Evolutionary conservation across 495 filamentous ascomycete genomes (phyloP), one percentile per base, ranked within the genome.

Genomic region (Podospora pseudopauciseta): DNA sequence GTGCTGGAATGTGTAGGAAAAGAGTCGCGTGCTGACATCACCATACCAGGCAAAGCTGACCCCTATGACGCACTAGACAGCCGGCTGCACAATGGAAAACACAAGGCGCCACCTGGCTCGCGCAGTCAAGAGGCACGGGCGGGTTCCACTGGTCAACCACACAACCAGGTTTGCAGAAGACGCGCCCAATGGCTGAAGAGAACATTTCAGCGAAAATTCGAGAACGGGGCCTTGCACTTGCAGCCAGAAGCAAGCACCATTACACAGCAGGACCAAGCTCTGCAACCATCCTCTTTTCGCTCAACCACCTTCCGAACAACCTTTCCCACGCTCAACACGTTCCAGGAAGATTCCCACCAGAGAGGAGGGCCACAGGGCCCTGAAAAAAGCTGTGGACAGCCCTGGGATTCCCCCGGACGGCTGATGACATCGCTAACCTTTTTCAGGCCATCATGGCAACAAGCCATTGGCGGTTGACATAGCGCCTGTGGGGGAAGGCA

Each of bases 31-130:
- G 54, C 60, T 57, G 58, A 56, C 30, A 26, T 44, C 3, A 57
- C 54, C 39, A 49, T 13, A 30, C 56, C 32, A 63, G 19, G 27
- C 60, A 60, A 1, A 15, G 39, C n/a, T 57, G 30, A 59, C 68
- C 75, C 72, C 70, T 72, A 77, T 77, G 75, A 77, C 75, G 75
- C 75, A 77, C 69, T 74, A 67, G 65, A 63, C 63, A 32, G 44
- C 63, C 68, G 55, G 23, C n/a, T 19, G 23, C 55, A 58, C 16
- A 58, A 58, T 9, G 26, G 39, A 63, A 44, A 69, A 73, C 73
- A 72, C 64, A 64, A 67, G 70, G 63, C 70, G 71, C 71, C 39
- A 49, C 39, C 39, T 49, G 57, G 65, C 57, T 26, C 55, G 18
- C 27, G 28, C 34, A 39, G 65, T 5, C 15, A 20, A 60, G 65